phyloP scores from a whole-genome alignment of 495 filamentous ascomycete species.

The Pseudotulostoma volvatum region DNA sequence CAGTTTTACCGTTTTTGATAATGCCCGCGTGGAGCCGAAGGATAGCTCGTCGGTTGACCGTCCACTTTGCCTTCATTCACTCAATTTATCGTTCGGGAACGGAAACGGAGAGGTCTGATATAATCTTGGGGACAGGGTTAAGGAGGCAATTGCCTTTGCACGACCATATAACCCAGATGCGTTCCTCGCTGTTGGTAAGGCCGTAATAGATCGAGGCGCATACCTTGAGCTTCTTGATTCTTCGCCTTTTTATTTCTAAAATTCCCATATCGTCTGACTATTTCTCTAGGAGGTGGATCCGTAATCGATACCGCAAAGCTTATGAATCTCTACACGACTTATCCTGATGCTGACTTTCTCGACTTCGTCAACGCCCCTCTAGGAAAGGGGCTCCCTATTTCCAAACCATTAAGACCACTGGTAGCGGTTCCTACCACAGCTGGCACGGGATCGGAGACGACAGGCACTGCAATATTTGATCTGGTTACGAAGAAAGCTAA shows the following conservation, averaged over 20 bases:
- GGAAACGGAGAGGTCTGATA: not conserved
- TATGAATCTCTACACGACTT: conserved; percentile 89
- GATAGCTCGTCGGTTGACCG: conserved; percentile 54
- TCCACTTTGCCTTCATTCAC: no score
- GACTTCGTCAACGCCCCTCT: conserved; percentile 97
- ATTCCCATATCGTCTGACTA: not conserved
- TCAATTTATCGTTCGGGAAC: no score
- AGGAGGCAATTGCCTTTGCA: conserved; percentile 71
- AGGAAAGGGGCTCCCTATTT: conserved; percentile 72
- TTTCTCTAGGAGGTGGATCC: conserved; percentile 38
- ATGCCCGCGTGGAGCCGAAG: conserved; percentile 74
- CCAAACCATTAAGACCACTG: conserved; percentile 60
- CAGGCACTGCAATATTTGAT: conserved; percentile 95
- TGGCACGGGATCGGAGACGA: conserved; percentile 89
- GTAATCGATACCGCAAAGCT: conserved; percentile 97
- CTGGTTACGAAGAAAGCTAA: conserved; percentile 76
- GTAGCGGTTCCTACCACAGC: conserved; percentile 92
- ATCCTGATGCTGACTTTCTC: conserved; percentile 76
- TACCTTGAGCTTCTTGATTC: no score
- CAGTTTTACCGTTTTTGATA: conserved; percentile 62
- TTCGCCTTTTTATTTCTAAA: no score
- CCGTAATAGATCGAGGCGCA: no score
- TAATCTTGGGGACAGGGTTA: conserved; percentile 40
- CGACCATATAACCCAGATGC: conserved; percentile 69
- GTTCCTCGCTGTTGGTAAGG: conserved; percentile 73